Base-by-base conservation (phyloP, 441 rosid genomes). In the Bruguiera hainesii region DNA sequence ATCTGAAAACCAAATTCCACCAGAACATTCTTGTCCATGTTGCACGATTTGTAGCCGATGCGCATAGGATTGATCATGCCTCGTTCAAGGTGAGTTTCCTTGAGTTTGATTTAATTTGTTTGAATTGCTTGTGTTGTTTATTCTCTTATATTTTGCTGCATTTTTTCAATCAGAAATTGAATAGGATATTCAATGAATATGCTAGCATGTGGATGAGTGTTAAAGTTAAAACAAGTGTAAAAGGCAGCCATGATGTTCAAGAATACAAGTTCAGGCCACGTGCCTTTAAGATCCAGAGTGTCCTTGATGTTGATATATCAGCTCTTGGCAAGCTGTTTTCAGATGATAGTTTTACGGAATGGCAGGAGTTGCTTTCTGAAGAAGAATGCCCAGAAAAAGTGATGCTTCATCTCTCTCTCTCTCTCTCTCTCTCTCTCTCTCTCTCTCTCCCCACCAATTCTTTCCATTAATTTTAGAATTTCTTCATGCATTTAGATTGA, bases 181-280 rank as follows among this genome's bases (percentile, higher is more conserved):
- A 87, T 78, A 77, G 79, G 62, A 78, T 87, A 55, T 95, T 90
- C 74, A 66, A 67, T 65, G 87, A 75, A 63, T 84, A 87, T 76
- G 87, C 88, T 33, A 78, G 73, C 77, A 80, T 74, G 69, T 95
- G 99, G 99, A 80, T 87, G 88, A 74, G 72, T 70, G 84, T 90
- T 90, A 95, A 95, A 79, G 79, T 72, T 76, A 83, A 95, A 83
- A 80, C 73, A 20, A 87, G 77, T 70, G 71, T 76, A 73, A 88
- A 83, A 81, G 93, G 85, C 70, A 88, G 89, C 60, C 61, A 65
- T 73, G 82, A 78, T 69, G 69, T 83, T 58, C 98, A 84, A 69
- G 70, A 80, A 60, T 95, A 78, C 83, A 90, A 81, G 77, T 92
- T 92, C 74, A 89, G 83, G 78, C 82, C 97, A 69, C 89, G 98